Evolutionary conservation across 75 land plant species (phyloP), one percentile per base, ranked within the genome.

Genomic region (Larix kaempferi): DNA sequence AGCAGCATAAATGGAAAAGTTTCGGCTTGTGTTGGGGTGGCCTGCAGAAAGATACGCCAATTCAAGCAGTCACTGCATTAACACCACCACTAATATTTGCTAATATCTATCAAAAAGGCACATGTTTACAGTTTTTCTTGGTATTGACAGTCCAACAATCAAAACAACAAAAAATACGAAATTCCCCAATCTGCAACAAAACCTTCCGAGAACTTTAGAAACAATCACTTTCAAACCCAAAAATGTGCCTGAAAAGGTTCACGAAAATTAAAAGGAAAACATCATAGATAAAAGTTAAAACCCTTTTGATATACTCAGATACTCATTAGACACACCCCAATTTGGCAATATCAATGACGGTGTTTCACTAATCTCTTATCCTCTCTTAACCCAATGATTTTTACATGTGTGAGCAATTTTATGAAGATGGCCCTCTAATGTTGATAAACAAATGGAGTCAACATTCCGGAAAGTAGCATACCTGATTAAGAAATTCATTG

Each of bases 1-100:
- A 95, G 85, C 33, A 95, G 61, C 26, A 93, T 67, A 79, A 93
- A 93, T 5, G 98, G 98, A 76, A 91, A 95, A 22, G 83, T 77
- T 21, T 86, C 79, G 4, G 91, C 89, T 75, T 88, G 82, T 25
- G 83, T 74, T 39, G 92, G 92, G 72, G 84, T 87, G 60, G 94
- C 96, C 98, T 95, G 91, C 62, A 79, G 64, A 22, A 14, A 19
- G 74, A 60, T 33, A 22, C 3, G 1, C 12, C 39, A 69, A 29
- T 69, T 44, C 16, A 21, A 39, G 8, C 37, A 69, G 12, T 17
- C 49, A 69, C 21, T 69, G 52, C 25, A 69, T 69, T 69, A 37
- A 41, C 44, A 41, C 23, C 15, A 8, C 49, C 16, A 67, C 6
- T 2, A 67, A 39, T 67, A 5, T 67, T 33, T 41, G 35, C 17